Evolutionary conservation across 371 early-diverging fungal species (phyloP), one percentile per base, ranked within the genome.

Genomic region (Mucor velutinosus): DNA sequence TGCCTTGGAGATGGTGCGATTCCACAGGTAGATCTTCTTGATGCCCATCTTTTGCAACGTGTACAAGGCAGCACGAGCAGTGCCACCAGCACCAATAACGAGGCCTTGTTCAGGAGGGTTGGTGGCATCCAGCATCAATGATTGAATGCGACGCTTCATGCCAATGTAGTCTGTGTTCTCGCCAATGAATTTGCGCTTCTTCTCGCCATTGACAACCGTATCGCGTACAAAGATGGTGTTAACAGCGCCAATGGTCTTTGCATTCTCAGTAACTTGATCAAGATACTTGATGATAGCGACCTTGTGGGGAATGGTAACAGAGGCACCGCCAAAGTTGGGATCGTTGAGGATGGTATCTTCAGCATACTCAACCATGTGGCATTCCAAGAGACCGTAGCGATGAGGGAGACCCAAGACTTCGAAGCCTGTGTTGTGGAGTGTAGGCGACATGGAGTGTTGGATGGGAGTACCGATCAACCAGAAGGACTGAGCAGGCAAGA

Each of bases 31-130:
- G 35, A 95, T 87, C 35, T 85, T 83, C 37, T 73, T 65, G 15
- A 92, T 80, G 6, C 93, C 92, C 62, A 97, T 81, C 59, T 87
- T 79, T 70, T 93, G 78, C 41, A 97, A 79, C 0, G 98, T 95
- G 71, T 92, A 96, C 27, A 95, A 78, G 7, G 95, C 98, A 0
- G 99, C 99, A 33, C 97, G 86, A 3, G 96, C 87, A 4, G 99
- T 98, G 14, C 99, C 99, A 53, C 99, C 99, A 8, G 95, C 97
- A n/a, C 99, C 99, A 63, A 98, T 85, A 4, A 98, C 93, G 32
- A 95, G 86, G 11, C 96, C 83, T 57, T 82, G 64, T 12, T 72
- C 73, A 10, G 80, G 79, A 11, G 76, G 70, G 33, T 69, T 72
- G 62, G 53, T 67, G 41, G 78, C 70, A 66, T 81, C 79, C 49